Percentiles rank a stretch among this genome's conserved stretches.
phyloP scores from a whole-genome alignment of 176 grass and related monocot species.

The Bothriochloa decipiens region DNA sequence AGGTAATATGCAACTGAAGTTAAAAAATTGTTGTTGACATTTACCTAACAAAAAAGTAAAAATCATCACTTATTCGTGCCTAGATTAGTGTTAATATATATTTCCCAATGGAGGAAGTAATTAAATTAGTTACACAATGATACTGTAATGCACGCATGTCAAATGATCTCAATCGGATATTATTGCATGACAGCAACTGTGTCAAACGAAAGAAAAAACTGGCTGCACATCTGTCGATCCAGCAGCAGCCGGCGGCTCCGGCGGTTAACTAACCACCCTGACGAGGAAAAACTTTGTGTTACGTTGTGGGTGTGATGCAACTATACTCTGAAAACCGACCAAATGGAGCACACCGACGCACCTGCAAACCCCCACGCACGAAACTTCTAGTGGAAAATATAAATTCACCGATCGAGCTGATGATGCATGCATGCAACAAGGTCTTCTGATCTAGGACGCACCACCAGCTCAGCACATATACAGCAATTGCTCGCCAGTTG shows the following conservation, averaged over 20 bases:
- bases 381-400: background rate
- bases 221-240: conserved; percentile 10
- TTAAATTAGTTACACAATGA: background rate
- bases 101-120: too few species aligned
- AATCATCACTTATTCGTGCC: too few species aligned
- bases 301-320: background rate
- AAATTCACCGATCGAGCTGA: background rate
- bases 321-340: conserved; percentile 13
- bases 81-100: too few species aligned
- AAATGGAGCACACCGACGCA: conserved; percentile 41
- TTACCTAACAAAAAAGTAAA: too few species aligned
- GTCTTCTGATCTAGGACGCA: too few species aligned
- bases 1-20: too few species aligned
- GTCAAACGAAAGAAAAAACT: background rate
- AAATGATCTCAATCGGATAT: too few species aligned
- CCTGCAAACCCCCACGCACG: background rate
- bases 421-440: background rate
- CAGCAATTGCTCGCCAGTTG: background rate
- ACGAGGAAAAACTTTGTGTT: background rate
- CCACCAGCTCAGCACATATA: background rate
- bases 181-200: background rate
- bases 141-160: background rate
- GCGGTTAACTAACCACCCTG: background rate
- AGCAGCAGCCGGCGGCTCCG: conserved; percentile 6
- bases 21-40: too few species aligned